phyloP scores from a whole-genome alignment of 1,284 basidiomycete species.

The Puccinia hordei region DNA sequence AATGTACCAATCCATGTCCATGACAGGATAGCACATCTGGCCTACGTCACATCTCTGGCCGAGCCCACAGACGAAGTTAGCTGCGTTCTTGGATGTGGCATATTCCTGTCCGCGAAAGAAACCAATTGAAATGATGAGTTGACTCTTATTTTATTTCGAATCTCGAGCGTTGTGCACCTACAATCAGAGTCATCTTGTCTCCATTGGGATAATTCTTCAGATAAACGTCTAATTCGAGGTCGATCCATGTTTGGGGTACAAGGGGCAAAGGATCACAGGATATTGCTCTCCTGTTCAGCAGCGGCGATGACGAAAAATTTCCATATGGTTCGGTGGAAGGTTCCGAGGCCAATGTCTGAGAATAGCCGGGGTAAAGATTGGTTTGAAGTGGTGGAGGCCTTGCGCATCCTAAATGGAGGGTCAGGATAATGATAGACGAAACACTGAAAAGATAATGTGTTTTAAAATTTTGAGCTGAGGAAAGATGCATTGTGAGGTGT shows the following conservation, averaged over 20 bases:
- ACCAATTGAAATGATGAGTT: background rate
- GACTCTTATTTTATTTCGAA: background rate
- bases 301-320: background rate
- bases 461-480: background rate
- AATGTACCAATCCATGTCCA: conserved; percentile 23
- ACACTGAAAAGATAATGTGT: background rate
- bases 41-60: conserved; percentile 14
- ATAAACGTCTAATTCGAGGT: conserved; percentile 32
- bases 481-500: background rate
- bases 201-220: background rate
- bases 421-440: background rate
- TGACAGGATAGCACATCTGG: conserved; percentile 35
- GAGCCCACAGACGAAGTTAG: conserved; percentile 36
- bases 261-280: conserved; percentile 20
- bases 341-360: background rate
- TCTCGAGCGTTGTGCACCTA: background rate
- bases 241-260: conserved; percentile 13
- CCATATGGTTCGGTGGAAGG: background rate
- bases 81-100: background rate
- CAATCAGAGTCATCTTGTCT: conserved; percentile 9
- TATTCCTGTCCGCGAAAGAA: conserved; percentile 2
- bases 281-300: background rate
- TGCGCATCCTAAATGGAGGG: background rate
- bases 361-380: background rate
- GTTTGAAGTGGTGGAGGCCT: background rate